Base-by-base conservation (phyloP, 352 stramenopile genomes). In the Globisporangium lucens region DNA sequence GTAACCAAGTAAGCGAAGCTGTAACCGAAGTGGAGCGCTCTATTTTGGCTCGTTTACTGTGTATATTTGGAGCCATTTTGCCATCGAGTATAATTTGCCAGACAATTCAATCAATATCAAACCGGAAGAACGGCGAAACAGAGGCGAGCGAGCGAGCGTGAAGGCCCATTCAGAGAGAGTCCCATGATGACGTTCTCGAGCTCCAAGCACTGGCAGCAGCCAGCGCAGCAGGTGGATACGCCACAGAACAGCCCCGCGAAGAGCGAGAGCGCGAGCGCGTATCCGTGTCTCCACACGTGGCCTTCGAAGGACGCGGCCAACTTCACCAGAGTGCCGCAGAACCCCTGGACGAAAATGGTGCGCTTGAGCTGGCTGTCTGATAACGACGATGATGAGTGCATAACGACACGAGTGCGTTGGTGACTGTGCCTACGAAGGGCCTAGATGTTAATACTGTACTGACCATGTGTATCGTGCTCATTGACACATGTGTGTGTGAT, bases 341-440 rank as follows among this genome's bases (percentile, higher is more conserved):
- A 75, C 29, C 58, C 73, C 49, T 67, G 71, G 47, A 57, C 68
- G 29, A 85, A 82, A 53, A 82, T 87, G 72, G 79, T 87, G 53
- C 71, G 46, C 12, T 12, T 41, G 12, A 10, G 35, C 8, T 58
- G 27, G 6, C 12, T 36, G 24, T 30, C 3, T 30, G 22, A 22
- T 55, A 38, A 41, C 35, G 35, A 15, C 35, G 35, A 41, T 41
- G 35, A 10, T 41, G 13, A 5, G 7, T 49, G 13, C 15, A 22
- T 8, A 49, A 17, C 41, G 15, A 49, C 12, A 49, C 15, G 41
- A 17, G 41, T 17, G 15, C 41, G 2, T 4, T 49, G 41, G 41
- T 20, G 4, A 6, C 17, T 49, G 41, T 49, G 15, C 15, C 12
- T 49, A 9, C 15, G 41, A 9, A 15, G 15, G 15, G 4, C 9